These are phyloP conservation scores for Verticillium longisporum DNA, from an alignment of 2,329 filamentous ascomycete species.

Conservation along the genomic window DNA sequence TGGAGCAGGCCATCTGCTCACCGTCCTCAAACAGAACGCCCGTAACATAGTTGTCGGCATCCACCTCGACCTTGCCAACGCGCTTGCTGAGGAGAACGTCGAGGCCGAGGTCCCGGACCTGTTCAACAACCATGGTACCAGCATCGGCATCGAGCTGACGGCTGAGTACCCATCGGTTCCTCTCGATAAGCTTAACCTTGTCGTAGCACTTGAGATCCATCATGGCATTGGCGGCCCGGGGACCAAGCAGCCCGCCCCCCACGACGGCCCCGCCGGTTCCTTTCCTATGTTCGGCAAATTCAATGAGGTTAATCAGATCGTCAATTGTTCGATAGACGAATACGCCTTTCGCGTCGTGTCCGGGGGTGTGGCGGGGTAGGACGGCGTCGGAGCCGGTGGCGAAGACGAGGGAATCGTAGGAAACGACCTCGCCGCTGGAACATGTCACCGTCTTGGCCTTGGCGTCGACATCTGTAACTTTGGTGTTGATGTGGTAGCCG, in stretches of 20 bases:
- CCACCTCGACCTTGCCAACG: constrained; percentile 65
- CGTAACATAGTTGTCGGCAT: constrained; percentile 59
- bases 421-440: constrained; percentile 59
- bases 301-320: constrained; percentile 71
- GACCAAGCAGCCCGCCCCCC: constrained; percentile 75
- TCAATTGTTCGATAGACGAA: constrained; percentile 87
- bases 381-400: constrained; percentile 84
- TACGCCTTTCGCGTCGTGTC: constrained; percentile 72
- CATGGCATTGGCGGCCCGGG: constrained; percentile 90
- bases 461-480: constrained; percentile 59
- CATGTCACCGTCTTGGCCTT: constrained; percentile 61
- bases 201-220: constrained; percentile 72
- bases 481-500: constrained; percentile 68
- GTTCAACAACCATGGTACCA: constrained; percentile 73
- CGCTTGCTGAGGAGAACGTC: constrained; percentile 74
- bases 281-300: constrained; percentile 59
- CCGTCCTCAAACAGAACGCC: constrained; percentile 79
- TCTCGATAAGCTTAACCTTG: constrained; percentile 72
- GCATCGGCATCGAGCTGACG: constrained; percentile 78
- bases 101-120: constrained; percentile 70
- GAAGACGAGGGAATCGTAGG: constrained; percentile 76
- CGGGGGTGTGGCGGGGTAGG: constrained; percentile 63
- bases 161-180: constrained; percentile 75
- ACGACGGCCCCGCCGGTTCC: constrained; percentile 70
- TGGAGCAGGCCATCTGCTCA: constrained; percentile 67